Conservation (phyloP, 257 asterid species). For the Solanum raphanifolium region DNA sequence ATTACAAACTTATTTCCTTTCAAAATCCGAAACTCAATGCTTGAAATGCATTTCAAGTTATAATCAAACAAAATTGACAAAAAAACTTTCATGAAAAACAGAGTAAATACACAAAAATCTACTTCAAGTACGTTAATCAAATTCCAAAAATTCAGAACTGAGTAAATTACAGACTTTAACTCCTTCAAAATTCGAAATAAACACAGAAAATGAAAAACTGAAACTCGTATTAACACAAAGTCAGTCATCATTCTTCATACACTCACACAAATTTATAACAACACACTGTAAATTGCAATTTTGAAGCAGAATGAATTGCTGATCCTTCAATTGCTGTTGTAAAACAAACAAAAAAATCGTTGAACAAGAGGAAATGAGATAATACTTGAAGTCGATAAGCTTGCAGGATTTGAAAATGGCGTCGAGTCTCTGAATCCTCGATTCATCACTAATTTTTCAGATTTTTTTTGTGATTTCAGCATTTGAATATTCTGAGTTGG, state of each 20-base stretch:
- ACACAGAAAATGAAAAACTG: background rate
- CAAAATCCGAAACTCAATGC: background rate
- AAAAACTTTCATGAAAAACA: background rate
- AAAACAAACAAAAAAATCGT: background rate
- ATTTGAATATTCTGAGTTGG: background rate
- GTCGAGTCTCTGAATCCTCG: slow-evolving; percentile 27
- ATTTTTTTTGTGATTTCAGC: background rate
- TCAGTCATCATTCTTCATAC: background rate
- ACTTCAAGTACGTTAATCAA: background rate
- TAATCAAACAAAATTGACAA: background rate
- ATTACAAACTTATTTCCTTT: background rate
- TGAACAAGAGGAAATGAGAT: background rate
- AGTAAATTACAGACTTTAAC: background rate
- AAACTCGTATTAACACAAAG: background rate
- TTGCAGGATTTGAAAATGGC: slow-evolving; percentile 19
- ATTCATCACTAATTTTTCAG: slow-evolving; percentile 15
- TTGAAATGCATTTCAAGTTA: background rate
- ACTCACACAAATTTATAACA: background rate
- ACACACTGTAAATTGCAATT: background rate
- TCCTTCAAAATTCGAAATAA: background rate
- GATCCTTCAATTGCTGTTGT: background rate
- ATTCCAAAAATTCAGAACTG: background rate
- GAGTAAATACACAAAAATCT: background rate
- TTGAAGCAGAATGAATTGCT: background rate
- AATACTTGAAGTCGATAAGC: slow-evolving; percentile 25